Percentiles rank a stretch among this genome's conserved stretches.
phyloP scores from a whole-genome alignment of 371 early-diverging fungal genomes.

The Parasitella parasitica region DNA sequence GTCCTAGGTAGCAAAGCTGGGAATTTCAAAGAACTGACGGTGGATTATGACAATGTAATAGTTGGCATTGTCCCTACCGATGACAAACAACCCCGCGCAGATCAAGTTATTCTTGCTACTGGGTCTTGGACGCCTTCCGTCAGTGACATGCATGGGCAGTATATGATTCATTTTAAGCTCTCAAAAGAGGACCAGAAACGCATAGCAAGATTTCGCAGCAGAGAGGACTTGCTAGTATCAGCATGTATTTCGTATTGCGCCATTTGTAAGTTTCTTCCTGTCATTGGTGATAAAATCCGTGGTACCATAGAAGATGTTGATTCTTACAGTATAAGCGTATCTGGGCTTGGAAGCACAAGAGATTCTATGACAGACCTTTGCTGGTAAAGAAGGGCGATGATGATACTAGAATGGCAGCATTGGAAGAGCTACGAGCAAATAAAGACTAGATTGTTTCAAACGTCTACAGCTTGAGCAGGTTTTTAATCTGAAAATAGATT shows the following conservation, averaged over 20 bases:
- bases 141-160: conserved; percentile 34
- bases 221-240: too few species aligned
- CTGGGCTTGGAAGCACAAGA: conserved; percentile 22
- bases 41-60: conserved; percentile 15
- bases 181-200: background rate
- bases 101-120: conserved; percentile 47
- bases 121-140: conserved; percentile 58
- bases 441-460: too few species aligned
- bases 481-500: too few species aligned
- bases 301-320: conserved; percentile 25
- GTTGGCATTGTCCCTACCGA: conserved; percentile 52
- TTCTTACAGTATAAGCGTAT: conserved; percentile 10
- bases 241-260: background rate
- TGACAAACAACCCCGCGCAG: conserved; percentile 27
- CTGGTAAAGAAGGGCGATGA: conserved; percentile 8
- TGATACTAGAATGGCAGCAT: conserved; percentile 10
- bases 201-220: conserved; percentile 13
- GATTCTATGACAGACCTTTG: conserved; percentile 9
- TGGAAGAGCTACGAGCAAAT: conserved; percentile 8
- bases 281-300: conserved; percentile 25
- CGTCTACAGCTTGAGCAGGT: background rate
- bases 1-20: conserved; percentile 33
- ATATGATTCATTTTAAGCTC: conserved; percentile 48
- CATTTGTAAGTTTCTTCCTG: conserved; percentile 21
- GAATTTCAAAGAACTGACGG: conserved; percentile 11